Conservation (phyloP, 2,329 filamentous ascomycete species). For the Pseudogymnoascus sp. region DNA sequence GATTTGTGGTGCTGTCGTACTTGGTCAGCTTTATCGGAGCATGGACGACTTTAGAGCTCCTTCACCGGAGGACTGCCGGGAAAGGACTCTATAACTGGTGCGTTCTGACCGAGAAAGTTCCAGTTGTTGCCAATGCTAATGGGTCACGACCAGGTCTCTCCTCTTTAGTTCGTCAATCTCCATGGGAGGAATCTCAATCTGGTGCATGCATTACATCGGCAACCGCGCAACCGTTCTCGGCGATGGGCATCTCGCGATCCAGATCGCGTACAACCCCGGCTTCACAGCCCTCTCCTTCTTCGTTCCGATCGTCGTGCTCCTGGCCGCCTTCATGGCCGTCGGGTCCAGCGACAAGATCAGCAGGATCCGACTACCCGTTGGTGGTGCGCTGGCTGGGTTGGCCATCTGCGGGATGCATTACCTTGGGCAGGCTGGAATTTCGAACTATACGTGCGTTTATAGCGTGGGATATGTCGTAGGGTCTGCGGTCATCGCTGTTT, state of each 20-base stretch:
- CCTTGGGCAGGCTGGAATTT: slow-evolving; percentile 73
- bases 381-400: slow-evolving; percentile 63
- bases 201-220: slow-evolving; percentile 77
- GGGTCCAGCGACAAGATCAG: slow-evolving; percentile 52
- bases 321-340: slow-evolving; percentile 63
- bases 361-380: slow-evolving; percentile 51
- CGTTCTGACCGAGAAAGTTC: slow-evolving; percentile 19
- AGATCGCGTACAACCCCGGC: slow-evolving; percentile 65
- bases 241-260: slow-evolving; percentile 52
- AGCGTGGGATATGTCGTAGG: slow-evolving; percentile 50
- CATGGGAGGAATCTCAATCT: slow-evolving; percentile 69
- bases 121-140: neutral
- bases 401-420: slow-evolving; percentile 85
- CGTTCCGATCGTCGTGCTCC: slow-evolving; percentile 67
- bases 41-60: slow-evolving; percentile 70
- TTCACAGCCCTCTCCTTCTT: slow-evolving; percentile 75
- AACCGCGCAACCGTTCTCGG: slow-evolving; percentile 71
- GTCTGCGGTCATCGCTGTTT: slow-evolving; percentile 63
- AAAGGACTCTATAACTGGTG: slow-evolving; percentile 65
- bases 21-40: slow-evolving; percentile 68
- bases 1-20: slow-evolving; percentile 62
- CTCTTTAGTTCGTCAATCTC: slow-evolving; percentile 57
- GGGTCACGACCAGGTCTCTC: slow-evolving; percentile 42
- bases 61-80: slow-evolving; percentile 66
- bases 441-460: slow-evolving; percentile 66